Evolutionary conservation across 2,329 filamentous ascomycete genomes (phyloP).

Genomic region (Aspergillus puulaauensis): DNA sequence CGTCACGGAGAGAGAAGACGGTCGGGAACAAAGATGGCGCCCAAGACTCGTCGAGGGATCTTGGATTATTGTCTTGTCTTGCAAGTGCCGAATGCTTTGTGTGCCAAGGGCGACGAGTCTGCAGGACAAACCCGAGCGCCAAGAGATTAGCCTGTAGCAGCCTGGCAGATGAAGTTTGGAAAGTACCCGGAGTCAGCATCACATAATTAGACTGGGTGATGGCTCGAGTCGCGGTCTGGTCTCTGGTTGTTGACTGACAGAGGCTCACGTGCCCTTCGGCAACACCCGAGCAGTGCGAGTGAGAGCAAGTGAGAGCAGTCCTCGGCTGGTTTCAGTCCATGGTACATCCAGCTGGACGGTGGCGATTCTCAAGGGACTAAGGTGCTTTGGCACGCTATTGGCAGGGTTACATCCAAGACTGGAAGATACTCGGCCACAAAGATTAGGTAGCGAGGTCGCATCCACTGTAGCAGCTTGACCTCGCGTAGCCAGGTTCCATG

Average conservation of each 20-base stretch:
- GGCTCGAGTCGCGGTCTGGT: background rate
- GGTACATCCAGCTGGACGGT: background rate
- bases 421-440: too few relatives aligned
- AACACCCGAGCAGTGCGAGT: too few relatives aligned
- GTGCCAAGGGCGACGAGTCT: background rate
- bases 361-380: background rate
- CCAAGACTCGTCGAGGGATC: background rate
- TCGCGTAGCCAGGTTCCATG: background rate
- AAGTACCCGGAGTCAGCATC: background rate
- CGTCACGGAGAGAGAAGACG: background rate
- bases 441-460: background rate
- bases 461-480: background rate
- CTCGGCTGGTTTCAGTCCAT: too few relatives aligned
- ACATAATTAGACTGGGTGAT: background rate
- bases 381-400: background rate
- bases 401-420: background rate
- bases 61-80: background rate
- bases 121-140: background rate
- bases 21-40: too few relatives aligned
- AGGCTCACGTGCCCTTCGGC: too few relatives aligned
- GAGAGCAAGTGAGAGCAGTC: too few relatives aligned
- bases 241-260: too few relatives aligned
- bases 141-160: background rate
- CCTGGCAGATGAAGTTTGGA: too few relatives aligned
- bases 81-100: background rate